phyloP scores from a whole-genome alignment of 305 asterid genomes.

The Solanum chacoense region DNA sequence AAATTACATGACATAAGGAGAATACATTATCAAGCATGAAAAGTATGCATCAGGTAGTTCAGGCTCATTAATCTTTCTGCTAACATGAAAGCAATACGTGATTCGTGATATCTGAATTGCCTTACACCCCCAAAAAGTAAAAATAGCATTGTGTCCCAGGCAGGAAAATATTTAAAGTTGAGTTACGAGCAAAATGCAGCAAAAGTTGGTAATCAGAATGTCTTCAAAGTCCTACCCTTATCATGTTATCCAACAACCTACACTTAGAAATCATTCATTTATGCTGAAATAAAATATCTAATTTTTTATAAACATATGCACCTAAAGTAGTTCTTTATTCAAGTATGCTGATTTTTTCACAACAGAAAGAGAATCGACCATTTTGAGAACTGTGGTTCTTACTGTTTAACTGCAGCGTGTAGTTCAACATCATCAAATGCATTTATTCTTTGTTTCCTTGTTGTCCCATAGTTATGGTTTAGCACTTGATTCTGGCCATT shows the following conservation, averaged over 20 bases:
- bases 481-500: neutral
- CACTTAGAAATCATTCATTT: neutral
- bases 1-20: neutral
- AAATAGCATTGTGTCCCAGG: neutral
- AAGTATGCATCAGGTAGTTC: neutral
- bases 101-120: neutral
- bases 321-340: neutral
- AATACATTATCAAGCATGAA: neutral
- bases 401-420: neutral
- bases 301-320: neutral
- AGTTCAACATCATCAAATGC: neutral
- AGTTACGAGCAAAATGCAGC: neutral
- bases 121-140: neutral
- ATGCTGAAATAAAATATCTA: neutral
- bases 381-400: neutral
- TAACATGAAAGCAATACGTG: neutral
- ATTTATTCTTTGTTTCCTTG: neutral
- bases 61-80: neutral
- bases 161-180: neutral
- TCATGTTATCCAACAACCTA: conserved; percentile 1
- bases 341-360: neutral
- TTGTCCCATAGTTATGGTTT: neutral
- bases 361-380: neutral
- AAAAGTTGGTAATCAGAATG: neutral
- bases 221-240: neutral